These are phyloP conservation scores for Mortierella antarctica DNA, from an alignment of 192 early-diverging fungal species.

Conservation along the genomic window DNA sequence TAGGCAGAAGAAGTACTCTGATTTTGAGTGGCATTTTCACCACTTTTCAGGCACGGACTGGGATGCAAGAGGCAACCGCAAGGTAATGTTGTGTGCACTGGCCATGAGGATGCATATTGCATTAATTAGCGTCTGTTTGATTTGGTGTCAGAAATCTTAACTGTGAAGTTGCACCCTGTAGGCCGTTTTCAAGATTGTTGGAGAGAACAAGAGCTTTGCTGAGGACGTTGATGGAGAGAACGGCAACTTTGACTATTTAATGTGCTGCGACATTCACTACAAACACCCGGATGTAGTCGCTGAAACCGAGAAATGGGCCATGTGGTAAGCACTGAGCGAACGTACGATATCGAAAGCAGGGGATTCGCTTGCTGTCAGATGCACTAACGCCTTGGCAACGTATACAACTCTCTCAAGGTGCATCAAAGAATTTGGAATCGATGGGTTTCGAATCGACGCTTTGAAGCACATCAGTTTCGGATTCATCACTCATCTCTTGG, in stretches of 20 bases:
- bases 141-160: background rate
- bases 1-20: conserved; percentile 52
- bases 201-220: conserved; percentile 59
- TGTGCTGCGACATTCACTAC: conserved; percentile 57
- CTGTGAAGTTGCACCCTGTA: background rate
- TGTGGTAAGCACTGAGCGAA: conserved; percentile 2
- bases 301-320: conserved; percentile 33
- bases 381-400: background rate
- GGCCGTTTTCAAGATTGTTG: conserved; percentile 58
- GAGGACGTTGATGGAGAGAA: conserved; percentile 59
- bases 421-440: conserved; percentile 20
- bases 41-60: conserved; percentile 60
- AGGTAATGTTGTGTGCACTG: background rate
- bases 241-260: conserved; percentile 63
- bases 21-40: conserved; percentile 50
- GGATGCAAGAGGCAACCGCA: conserved; percentile 52
- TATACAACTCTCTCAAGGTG: conserved; percentile 4
- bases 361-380: too few species aligned
- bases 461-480: conserved; percentile 31
- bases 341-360: too few species aligned
- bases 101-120: too few species aligned
- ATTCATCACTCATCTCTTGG: conserved; percentile 25
- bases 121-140: too few species aligned
- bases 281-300: conserved; percentile 33
- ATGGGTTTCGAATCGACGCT: conserved; percentile 40